phyloP scores from a whole-genome alignment of 305 asterid species.

The Solanum hybrid region DNA sequence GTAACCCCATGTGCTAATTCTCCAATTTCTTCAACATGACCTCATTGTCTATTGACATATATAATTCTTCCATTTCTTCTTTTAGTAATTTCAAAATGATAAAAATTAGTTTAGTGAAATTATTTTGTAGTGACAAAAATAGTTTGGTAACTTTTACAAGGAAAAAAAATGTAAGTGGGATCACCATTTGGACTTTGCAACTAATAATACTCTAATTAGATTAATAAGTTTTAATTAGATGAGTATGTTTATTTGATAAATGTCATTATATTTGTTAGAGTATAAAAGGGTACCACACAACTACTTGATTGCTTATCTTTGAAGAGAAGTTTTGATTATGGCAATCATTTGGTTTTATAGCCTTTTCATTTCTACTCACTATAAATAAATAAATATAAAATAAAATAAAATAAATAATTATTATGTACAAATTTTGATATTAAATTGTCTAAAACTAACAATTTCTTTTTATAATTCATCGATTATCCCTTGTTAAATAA shows the following conservation, averaged over 20 bases:
- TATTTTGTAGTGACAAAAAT: background rate
- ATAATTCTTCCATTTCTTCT: background rate
- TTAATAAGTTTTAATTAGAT: background rate
- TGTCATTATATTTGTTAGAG: constrained; percentile 13
- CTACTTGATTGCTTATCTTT: constrained; percentile 36
- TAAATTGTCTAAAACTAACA: background rate
- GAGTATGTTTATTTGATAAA: background rate
- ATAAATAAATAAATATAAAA: background rate
- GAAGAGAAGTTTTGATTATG: constrained; percentile 28
- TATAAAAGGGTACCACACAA: constrained; percentile 12
- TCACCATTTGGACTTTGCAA: background rate
- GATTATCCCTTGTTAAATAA: background rate
- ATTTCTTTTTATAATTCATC: background rate
- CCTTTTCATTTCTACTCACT: background rate
- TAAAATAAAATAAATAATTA: background rate
- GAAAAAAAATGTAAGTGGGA: background rate
- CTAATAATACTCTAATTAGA: background rate
- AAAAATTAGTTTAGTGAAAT: background rate
- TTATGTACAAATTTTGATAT: background rate
- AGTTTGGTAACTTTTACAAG: background rate
- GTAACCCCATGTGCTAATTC: background rate
- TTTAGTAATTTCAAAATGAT: background rate
- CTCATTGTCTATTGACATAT: background rate
- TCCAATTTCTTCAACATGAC: background rate
- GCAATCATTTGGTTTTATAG: constrained; percentile 6